Percentiles rank a stretch among this genome's conserved stretches.
Conservation (phyloP, 495 filamentous ascomycete genomes). For the Lasiosphaeriaceae sp. region DNA sequence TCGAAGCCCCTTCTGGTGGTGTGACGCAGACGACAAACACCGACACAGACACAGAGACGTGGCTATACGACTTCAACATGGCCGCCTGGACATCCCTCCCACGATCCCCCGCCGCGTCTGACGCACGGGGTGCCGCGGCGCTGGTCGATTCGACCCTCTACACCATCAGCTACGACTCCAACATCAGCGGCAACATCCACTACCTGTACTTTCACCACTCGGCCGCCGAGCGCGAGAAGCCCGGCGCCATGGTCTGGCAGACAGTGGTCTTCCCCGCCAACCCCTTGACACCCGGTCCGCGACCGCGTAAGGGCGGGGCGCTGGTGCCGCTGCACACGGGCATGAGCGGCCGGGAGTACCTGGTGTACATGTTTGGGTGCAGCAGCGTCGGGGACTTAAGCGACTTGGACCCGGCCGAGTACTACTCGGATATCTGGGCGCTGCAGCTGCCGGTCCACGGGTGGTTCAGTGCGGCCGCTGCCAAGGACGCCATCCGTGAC, state of each 20-base stretch:
- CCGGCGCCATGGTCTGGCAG: slow-evolving; percentile 33
- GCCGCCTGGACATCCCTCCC: slow-evolving; percentile 36
- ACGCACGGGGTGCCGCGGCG: slow-evolving; percentile 30
- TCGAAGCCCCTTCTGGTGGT: no score
- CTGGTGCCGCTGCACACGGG: slow-evolving; percentile 47
- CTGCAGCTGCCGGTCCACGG: slow-evolving; percentile 47
- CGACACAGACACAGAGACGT: slow-evolving; percentile 33
- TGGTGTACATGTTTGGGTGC: slow-evolving; percentile 50
- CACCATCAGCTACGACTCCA: slow-evolving; percentile 32
- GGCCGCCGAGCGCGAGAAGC: slow-evolving; percentile 26
- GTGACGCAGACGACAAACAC: no score
- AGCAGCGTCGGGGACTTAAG: neutral
- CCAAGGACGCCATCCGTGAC: slow-evolving; percentile 47
- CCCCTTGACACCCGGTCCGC: slow-evolving; percentile 43
- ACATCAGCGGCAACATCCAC: slow-evolving; percentile 40
- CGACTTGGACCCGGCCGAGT: slow-evolving; percentile 8
- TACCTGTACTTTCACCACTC: slow-evolving; percentile 33
- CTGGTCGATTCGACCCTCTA: slow-evolving; percentile 41
- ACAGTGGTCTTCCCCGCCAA: slow-evolving; percentile 44
- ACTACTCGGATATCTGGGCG: slow-evolving; percentile 46
- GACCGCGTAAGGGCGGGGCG: slow-evolving; percentile 38
- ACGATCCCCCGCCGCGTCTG: neutral
- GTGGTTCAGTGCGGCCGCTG: slow-evolving; percentile 40
- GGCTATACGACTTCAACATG: slow-evolving; percentile 42
- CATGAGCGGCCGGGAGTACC: slow-evolving; percentile 47